Conservation (phyloP, 2,329 filamentous ascomycete species). For the Verticillium nonalfalfae region DNA sequence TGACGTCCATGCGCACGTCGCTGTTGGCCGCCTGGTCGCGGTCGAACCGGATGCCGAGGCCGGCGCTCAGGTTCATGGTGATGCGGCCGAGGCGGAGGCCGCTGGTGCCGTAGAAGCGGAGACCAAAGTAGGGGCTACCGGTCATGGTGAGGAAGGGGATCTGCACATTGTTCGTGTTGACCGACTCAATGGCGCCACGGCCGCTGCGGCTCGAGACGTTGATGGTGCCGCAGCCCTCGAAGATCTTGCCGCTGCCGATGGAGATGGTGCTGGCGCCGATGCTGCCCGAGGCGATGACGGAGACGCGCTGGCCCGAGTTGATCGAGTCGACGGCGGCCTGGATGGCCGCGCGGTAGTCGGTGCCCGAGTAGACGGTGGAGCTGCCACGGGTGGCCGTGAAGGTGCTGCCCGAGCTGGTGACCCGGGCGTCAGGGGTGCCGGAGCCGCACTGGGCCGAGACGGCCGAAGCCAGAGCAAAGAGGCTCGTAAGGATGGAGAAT, state of each 20-base stretch:
- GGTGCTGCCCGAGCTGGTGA: constrained; percentile 37
- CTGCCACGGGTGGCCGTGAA: constrained; percentile 38
- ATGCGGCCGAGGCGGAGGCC: constrained; percentile 43
- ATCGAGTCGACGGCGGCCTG: constrained; percentile 47
- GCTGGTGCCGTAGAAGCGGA: constrained; percentile 46
- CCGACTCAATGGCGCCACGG: constrained; percentile 47
- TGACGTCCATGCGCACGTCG: constrained; percentile 46
- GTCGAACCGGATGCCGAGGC: constrained; percentile 52
- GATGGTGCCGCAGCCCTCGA: constrained; percentile 54
- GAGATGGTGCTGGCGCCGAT: constrained; percentile 47
- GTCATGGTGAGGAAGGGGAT: constrained; percentile 54
- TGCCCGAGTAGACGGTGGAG: constrained; percentile 41
- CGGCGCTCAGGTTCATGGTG: constrained; percentile 46
- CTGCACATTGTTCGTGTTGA: constrained; percentile 37
- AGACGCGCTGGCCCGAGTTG: constrained; percentile 42
- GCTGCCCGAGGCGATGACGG: constrained; percentile 47
- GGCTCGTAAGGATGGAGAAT: constrained; percentile 7
- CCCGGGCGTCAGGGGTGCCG: constrained; percentile 35
- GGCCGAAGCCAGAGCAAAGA: constrained; percentile 29
- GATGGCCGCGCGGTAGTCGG: constrained; percentile 47
- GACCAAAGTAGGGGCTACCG: constrained; percentile 50
- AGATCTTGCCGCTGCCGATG: constrained; percentile 46
- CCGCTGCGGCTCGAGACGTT: constrained; percentile 33
- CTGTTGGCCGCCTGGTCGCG: constrained; percentile 44
- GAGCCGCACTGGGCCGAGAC: constrained; percentile 39